phyloP scores from a whole-genome alignment of 306 rosid genomes.

The Canavalia gladiata region DNA sequence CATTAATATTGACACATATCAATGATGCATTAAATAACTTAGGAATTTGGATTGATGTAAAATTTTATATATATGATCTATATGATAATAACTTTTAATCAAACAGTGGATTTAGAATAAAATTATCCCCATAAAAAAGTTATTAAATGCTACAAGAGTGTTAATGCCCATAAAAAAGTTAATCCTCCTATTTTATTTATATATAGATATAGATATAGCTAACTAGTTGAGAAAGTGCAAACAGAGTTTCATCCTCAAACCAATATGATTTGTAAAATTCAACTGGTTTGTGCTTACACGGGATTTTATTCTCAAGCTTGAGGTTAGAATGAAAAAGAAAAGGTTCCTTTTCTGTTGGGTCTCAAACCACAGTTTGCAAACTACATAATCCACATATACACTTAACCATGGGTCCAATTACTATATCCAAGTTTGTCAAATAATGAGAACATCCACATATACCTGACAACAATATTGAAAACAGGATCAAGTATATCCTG shows the following conservation, averaged over 20 bases:
- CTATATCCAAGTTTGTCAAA: slow-evolving; percentile 5
- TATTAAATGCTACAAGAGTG: no score
- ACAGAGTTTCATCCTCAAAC: slow-evolving; percentile 11
- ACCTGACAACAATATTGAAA: slow-evolving; percentile 1
- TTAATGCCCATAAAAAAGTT: no score
- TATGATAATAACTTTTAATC: no score
- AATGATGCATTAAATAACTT: no score
- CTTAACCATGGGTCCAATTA: slow-evolving; percentile 18
- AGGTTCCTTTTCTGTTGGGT: neutral
- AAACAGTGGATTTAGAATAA: no score
- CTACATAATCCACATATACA: neutral
- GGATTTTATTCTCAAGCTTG: slow-evolving; percentile 26
- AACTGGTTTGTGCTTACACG: slow-evolving; percentile 20
- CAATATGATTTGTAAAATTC: neutral
- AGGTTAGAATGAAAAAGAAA: neutral
- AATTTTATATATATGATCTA: no score
- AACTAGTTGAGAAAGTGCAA: neutral
- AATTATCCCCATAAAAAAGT: no score
- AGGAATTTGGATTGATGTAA: no score
- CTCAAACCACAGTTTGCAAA: slow-evolving; percentile 16
- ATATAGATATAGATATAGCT: neutral
- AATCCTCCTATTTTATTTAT: no score
- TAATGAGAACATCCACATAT: slow-evolving; percentile 30
- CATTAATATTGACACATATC: no score
- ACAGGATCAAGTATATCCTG: slow-evolving; percentile 21